These are phyloP conservation scores for Vitis cinerea DNA, from an alignment of 164 flowering plant genomes.

Conservation along the genomic window DNA sequence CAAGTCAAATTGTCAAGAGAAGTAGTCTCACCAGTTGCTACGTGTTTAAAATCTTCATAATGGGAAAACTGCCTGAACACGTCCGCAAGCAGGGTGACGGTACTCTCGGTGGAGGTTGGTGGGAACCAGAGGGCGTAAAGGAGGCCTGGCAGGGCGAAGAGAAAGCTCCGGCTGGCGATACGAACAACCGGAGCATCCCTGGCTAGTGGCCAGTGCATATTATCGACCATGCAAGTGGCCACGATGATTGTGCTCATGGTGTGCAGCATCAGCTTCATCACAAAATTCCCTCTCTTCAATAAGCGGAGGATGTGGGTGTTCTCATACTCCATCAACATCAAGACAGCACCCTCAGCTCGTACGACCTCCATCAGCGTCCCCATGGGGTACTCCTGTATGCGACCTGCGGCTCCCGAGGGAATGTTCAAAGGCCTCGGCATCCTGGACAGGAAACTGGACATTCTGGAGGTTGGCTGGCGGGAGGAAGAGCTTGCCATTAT, in stretches of 20 bases:
- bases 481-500: too few species aligned
- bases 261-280: conserved; percentile 4
- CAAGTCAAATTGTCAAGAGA: too few species aligned
- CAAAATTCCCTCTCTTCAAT: conserved; percentile 7
- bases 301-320: neutral
- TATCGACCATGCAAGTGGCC: conserved; percentile 17
- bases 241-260: conserved; percentile 1
- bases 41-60: conserved; percentile 12
- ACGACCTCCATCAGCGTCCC: conserved; percentile 6
- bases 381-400: neutral
- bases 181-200: conserved; percentile 15
- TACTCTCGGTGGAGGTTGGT: neutral
- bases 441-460: too few species aligned
- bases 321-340: conserved; percentile 8
- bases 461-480: too few species aligned
- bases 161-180: conserved; percentile 13
- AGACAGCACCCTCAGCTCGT: neutral
- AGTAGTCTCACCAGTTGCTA: neutral
- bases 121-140: conserved; percentile 18
- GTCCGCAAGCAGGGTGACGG: neutral
- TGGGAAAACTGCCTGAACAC: conserved; percentile 8
- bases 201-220: conserved; percentile 20
- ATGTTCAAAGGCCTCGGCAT: too few species aligned
- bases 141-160: conserved; percentile 18
- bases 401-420: too few species aligned